Percentiles rank a stretch among this genome's conserved stretches.
These are phyloP conservation scores for Starmerella bombicola DNA, from an alignment of 805 yeast species.

Conservation along the genomic window DNA sequence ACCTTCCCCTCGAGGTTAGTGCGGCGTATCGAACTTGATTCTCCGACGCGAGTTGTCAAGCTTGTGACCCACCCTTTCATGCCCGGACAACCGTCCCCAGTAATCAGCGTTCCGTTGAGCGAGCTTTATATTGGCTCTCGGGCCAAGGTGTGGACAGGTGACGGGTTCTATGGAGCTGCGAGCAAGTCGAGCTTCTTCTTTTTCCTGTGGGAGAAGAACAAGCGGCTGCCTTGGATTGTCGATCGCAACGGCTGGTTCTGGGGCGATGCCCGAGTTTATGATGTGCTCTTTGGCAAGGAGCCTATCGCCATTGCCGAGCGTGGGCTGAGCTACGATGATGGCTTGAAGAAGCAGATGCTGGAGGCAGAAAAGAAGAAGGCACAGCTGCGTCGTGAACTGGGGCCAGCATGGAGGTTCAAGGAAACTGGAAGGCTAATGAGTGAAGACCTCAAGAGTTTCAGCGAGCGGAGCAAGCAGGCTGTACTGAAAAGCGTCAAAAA, in stretches of 20 bases:
- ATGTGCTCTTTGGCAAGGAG: conserved; percentile 69
- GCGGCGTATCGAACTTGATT: conserved; percentile 65
- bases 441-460: conserved; percentile 32
- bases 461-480: conserved; percentile 20
- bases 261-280: conserved; percentile 85
- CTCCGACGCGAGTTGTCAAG: conserved; percentile 42
- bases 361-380: conserved; percentile 39
- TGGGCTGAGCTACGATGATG: conserved; percentile 51
- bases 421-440: conserved; percentile 34
- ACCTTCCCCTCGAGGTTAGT: conserved; percentile 58
- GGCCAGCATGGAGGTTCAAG: conserved; percentile 49
- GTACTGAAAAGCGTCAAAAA: conserved; percentile 14
- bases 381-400: conserved; percentile 42
- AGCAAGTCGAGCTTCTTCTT: conserved; percentile 65
- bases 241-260: conserved; percentile 83
- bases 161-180: conserved; percentile 74
- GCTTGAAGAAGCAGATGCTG: conserved; percentile 38
- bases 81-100: conserved; percentile 69
- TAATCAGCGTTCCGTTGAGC: conserved; percentile 50
- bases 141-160: conserved; percentile 71
- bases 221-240: conserved; percentile 54
- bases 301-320: conserved; percentile 62
- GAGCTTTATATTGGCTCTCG: conserved; percentile 44
- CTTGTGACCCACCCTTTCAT: conserved; percentile 64
- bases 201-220: conserved; percentile 48